Evolutionary conservation across 306 rosid species (phyloP), one percentile per base, ranked within the genome.

Genomic region (Fragaria iinumae): DNA sequence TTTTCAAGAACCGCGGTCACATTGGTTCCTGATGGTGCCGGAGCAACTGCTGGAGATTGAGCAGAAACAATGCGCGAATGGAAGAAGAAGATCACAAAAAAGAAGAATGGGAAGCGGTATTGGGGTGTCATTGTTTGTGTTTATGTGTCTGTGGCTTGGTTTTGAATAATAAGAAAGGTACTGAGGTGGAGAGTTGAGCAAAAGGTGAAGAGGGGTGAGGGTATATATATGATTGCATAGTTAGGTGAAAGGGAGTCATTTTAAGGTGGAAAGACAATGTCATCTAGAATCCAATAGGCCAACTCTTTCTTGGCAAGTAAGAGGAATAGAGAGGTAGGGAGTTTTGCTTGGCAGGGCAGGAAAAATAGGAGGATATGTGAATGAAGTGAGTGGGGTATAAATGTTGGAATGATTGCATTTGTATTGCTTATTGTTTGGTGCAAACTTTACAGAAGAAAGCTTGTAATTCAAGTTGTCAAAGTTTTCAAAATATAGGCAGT

Each of bases 1-100:
- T 92, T 95, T 23, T 92, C 90, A 0, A 95, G 97, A 12, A 95
- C 76, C 6, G 81, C 72, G 10, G 95, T 90, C 67, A 95, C 84
- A 82, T 95, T 89, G 38, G 87, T 76, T 13, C 89, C 93, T 45
- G 97, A 65, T 75, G 96, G 87, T n/a, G 86, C 86, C 8, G 90
- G 86, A 36, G 91, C 71, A 6, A 72, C n/a, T 34, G 90, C 86
- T 12, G 84, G 80, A 55, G 91, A 75, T 38, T 87, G 88, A 44
- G 90, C 91, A 8, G 81, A 77, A 32, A 49, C 45, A 6, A 27
- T 62, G 71, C 79, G 27, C 50, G 47, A 77, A 50, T 43, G 47
- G 68, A 67, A 39, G 71, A 67, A 18, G 45, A 82, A 38, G 49
- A 81, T 34, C 21, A 67, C 1, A 18, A 43, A 14, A 49, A 76